Base-by-base conservation (phyloP, 179 eudicot genomes). In the Silene coronaria region DNA sequence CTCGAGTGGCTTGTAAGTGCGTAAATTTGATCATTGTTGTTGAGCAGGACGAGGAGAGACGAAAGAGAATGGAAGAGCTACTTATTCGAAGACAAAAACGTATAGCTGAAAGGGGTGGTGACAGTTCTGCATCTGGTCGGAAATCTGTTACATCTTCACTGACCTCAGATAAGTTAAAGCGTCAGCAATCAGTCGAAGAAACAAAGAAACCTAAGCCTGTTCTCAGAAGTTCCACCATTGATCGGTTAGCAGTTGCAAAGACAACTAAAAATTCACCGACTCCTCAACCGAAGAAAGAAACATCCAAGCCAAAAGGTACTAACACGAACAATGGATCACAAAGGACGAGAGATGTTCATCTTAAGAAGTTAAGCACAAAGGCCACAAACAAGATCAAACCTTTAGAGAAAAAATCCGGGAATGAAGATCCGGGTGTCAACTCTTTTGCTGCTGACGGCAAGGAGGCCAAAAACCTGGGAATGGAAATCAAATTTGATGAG, bases 41-140 rank as follows among this genome's bases (percentile, higher is more conserved):
- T 68, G 12, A 67, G 19, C 85, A 92, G 93, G 97, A 92, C 30
- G 96, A 91, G 71, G 96, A 91, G 63, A 82, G 81, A 27, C 82
- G 89, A 76, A 92, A 82, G 88, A 89, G 82, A 85, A 83, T 77
- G 82, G 97, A 92, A 78, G 90, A 88, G 73, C 30, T 91, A 67
- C 30, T 70, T 55, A 28, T 75, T 57, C 84, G 84, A 77, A 86
- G 96, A 71, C 86, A 91, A 78, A 92, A 88, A 79, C 82, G 93
- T 75, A 91, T 92, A 63, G 90, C 93, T 61, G 97, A 91, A 87
- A 91, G 89, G 84, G 89, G 60, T n/a, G 88, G 86, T 74, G 74
- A 24, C 55, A 78, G 57, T 51, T 51, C 57, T 1, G 16, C 6
- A 6, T 0, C 6, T 51, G 57, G 57, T 51, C 57, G 57, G n/a